Conservation (phyloP, 305 asterid genomes). For the Solanum aculeatissimum region DNA sequence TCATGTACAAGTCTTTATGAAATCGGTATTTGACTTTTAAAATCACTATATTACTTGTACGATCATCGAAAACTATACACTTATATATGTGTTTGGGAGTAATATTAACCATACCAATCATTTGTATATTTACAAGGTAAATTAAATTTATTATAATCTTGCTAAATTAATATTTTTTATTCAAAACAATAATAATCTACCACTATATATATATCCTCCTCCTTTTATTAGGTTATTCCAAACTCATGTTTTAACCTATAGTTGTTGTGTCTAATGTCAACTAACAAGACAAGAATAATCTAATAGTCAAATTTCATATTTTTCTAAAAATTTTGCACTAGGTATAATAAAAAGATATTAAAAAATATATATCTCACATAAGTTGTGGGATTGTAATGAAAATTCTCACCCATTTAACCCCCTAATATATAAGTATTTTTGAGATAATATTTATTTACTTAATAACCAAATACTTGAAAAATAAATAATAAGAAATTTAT, state of each 20-base stretch:
- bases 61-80: too few relatives aligned
- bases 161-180: too few relatives aligned
- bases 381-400: neutral
- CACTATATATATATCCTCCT: neutral
- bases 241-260: neutral
- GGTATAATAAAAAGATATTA: neutral
- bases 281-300: neutral
- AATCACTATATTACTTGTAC: too few relatives aligned
- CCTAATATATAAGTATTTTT: too few relatives aligned
- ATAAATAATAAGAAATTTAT: too few relatives aligned
- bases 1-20: too few relatives aligned
- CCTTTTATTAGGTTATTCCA: neutral
- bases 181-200: neutral
- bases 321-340: neutral
- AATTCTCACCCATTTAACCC: neutral
- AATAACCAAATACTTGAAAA: too few relatives aligned
- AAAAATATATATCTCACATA: neutral
- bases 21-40: too few relatives aligned
- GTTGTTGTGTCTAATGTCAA: neutral
- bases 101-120: neutral
- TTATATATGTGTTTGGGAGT: too few relatives aligned
- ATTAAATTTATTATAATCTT: neutral
- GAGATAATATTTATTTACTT: too few relatives aligned
- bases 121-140: neutral
- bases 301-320: neutral